Evolutionary conservation across 495 filamentous ascomycete genomes (phyloP), one percentile per base, ranked within the genome.

Genomic region (Cercophora sp.): DNA sequence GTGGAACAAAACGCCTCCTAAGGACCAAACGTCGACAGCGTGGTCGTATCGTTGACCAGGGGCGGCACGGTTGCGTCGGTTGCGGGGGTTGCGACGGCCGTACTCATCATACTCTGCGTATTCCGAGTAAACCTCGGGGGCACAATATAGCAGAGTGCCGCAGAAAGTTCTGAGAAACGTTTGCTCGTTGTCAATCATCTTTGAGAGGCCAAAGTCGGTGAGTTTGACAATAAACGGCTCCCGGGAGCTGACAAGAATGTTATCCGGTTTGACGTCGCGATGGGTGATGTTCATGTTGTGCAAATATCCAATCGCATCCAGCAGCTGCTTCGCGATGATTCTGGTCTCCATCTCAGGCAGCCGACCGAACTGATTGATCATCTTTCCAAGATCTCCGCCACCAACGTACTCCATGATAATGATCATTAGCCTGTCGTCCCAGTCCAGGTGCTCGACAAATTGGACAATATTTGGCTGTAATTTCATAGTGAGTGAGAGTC

Each of bases 251-350:
- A 97, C 86, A 22, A 98, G 74, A 52, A 98, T 96, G 62, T 98
- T 98, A 70, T 97, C 94, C 0, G 93, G 93, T 66, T 98, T 98
- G 60, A 98, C 88, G 68, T 98, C 93, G 3, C 93, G 86, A 71
- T 98, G 93, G 0, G 92, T 96, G 57, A 98, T 96, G 42, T 83
- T 86, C 58, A 82, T 84, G 27, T 78, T 69, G 61, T 98, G 93
- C 9, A 97, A 75, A 64, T 98, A 96, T n/a, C 81, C 82, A 11
- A 98, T 73, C 6, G 90, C 91, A 44, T 82, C 77, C 8, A 96
- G 67, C 15, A 97, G 75, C 64, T 98, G 93, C 2, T 70, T 70
- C 4, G 89, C 78, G 59, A 96, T 87, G 4, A 70, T 73, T 60
- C 83, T 79, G 9, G 82, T 86, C 64, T 84, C 76, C 5, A 69